Conservation (phyloP, 139 green algal genomes). For the Coelastrella sp. region DNA sequence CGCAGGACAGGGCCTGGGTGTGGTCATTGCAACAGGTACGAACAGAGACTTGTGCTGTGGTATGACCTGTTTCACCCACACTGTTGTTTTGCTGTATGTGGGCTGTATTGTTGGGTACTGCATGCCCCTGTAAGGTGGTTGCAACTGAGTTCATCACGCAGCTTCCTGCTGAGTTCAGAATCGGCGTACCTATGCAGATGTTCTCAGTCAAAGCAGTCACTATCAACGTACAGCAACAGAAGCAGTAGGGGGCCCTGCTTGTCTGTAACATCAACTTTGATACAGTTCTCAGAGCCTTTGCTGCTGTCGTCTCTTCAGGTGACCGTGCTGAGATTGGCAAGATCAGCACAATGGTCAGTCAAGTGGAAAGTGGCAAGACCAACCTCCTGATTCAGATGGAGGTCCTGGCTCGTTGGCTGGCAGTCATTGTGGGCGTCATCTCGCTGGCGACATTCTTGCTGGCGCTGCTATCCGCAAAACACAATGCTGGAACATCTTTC, state of each 20-base stretch:
- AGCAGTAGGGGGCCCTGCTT: too few relatives aligned
- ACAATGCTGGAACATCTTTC: constrained; percentile 4
- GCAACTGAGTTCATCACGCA: too few relatives aligned
- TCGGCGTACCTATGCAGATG: too few relatives aligned
- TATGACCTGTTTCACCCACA: too few relatives aligned
- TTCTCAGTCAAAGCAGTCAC: too few relatives aligned
- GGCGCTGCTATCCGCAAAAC: constrained; percentile 22
- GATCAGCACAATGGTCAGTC: constrained; percentile 57
- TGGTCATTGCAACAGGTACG: constrained; percentile 58
- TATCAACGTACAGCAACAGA: too few relatives aligned
- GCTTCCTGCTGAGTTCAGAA: too few relatives aligned
- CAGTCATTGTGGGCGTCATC: constrained; percentile 53
- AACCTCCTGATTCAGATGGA: constrained; percentile 58
- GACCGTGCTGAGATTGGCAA: constrained; percentile 61
- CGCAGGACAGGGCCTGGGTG: too few relatives aligned
- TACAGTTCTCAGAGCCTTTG: not conserved
- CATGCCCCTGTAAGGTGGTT: too few relatives aligned
- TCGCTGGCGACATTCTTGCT: constrained; percentile 58
- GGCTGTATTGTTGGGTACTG: too few relatives aligned
- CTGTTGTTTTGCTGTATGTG: too few relatives aligned
- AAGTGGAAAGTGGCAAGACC: constrained; percentile 49
- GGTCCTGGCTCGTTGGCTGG: constrained; percentile 56
- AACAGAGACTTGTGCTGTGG: not conserved
- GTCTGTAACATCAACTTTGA: too few relatives aligned
- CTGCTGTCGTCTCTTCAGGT: not conserved